Evolutionary conservation across 140 eudicot genomes (phyloP), one percentile per base, ranked within the genome.

Genomic region (Oenanthe javanica): DNA sequence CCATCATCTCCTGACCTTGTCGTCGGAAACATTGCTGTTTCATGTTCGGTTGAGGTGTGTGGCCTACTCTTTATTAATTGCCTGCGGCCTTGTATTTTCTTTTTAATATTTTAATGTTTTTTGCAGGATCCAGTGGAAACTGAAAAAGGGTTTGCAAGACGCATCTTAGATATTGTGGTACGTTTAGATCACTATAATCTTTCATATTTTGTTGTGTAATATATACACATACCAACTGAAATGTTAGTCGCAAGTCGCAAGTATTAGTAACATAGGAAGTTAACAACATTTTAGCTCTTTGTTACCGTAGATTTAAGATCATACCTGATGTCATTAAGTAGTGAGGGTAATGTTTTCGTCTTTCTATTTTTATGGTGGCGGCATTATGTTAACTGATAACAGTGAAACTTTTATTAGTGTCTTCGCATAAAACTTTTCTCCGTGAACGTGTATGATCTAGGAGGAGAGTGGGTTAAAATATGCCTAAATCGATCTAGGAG

Each of bases 101-200:
- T 75, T 72, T 47, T 66, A 59, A 38, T 69, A 40, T 57, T 49
- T 5, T 3, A 48, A 77, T 72, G 38, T 48, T 36, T 81, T 31
- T 85, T 52, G 74, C 88, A 94, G 98, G 98, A 94, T 78, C 98
- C 98, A 21, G 79, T 79, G 75, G 97, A 94, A 87, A 94, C 97
- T 51, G 94, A 92, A 80, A 94, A 86, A 89, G 82, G 89, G 73
- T 94, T 94, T 82, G 98, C 90, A 52, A 86, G 89, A 77, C 95
- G 96, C 38, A 87, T 94, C 72, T 85, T 94, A 76, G 84, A 97
- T 46, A 84, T 94, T 46, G 94, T 94, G 91, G 98, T 94, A 86
- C 46, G 93, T 84, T 73, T 19, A 61, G 70, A 80, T 42, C 80
- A 54, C 67, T 42, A 82, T 77, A 36, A 81, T 25, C 45, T 76